phyloP scores from a whole-genome alignment of 2,329 filamentous ascomycete species.

The Sporothrix schenckii region DNA sequence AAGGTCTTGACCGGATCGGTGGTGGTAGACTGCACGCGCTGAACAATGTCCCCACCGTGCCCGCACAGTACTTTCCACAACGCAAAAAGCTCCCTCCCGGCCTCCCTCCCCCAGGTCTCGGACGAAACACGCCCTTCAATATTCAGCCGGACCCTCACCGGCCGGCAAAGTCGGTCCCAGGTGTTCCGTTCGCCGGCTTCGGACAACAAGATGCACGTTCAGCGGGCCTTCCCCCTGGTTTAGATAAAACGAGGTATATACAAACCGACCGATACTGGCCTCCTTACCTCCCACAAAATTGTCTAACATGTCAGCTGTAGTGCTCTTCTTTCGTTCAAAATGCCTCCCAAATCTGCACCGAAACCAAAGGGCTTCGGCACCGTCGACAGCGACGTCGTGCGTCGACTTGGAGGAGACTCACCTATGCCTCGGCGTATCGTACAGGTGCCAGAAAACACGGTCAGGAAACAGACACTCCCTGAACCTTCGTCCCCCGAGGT shows the following conservation, averaged over 20 bases:
- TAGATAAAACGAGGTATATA: not conserved
- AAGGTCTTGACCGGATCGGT: slow-evolving; percentile 33
- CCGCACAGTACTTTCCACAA: not conserved
- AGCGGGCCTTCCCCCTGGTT: not conserved
- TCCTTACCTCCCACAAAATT: too few species aligned
- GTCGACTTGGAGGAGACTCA: not conserved
- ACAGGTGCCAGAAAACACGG: not conserved
- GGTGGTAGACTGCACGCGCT: slow-evolving; percentile 35
- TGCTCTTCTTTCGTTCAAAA: not conserved
- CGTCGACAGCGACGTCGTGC: not conserved
- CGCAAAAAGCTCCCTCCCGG: not conserved
- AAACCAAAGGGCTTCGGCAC: not conserved
- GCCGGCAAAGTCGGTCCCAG: not conserved
- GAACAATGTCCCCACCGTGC: not conserved
- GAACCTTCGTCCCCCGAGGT: not conserved
- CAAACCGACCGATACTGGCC: too few species aligned
- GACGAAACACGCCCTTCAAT: not conserved
- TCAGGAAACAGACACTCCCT: not conserved
- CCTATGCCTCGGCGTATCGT: not conserved
- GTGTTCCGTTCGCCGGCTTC: not conserved
- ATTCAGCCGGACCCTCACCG: not conserved
- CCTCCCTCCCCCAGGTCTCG: slow-evolving; percentile 16
- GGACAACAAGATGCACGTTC: not conserved
- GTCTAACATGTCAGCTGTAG: not conserved
- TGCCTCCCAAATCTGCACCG: not conserved